Conservation (phyloP, 768 basidiomycete genomes). For the Sporobolomyces pararoseus region DNA sequence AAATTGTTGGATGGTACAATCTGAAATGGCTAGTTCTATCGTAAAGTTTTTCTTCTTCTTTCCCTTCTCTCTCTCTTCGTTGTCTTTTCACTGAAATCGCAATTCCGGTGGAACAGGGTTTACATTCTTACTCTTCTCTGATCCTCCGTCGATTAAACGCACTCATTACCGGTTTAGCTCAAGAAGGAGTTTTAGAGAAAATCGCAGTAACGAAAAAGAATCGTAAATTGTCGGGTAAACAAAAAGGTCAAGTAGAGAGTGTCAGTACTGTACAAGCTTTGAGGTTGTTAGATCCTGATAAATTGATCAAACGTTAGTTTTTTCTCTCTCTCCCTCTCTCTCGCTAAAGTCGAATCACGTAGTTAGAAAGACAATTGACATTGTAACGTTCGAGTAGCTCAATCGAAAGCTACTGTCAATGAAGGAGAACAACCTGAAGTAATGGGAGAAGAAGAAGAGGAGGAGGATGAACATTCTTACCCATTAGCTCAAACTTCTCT, state of each 20-base stretch:
- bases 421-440: not conserved
- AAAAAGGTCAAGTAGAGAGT: constrained; percentile 24
- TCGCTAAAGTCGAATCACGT: no score
- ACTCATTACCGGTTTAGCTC: constrained; percentile 67
- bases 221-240: constrained; percentile 22
- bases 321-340: not conserved
- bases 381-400: not conserved
- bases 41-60: constrained; percentile 54
- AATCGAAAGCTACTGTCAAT: not conserved
- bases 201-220: constrained; percentile 60
- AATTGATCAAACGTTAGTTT: constrained; percentile 47
- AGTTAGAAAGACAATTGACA: no score
- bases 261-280: not conserved
- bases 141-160: constrained; percentile 79
- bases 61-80: not conserved
- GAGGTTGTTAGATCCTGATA: constrained; percentile 23
- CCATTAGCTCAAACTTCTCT: constrained; percentile 59
- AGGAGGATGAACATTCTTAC: constrained; percentile 18
- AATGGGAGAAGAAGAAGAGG: not conserved
- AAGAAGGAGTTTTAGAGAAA: constrained; percentile 69
- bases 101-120: constrained; percentile 28
- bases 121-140: constrained; percentile 62
- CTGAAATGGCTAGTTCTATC: constrained; percentile 71
- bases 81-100: no score
- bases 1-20: constrained; percentile 66